Evolutionary conservation across 129 eudicot genomes (phyloP), one percentile per base, ranked within the genome.

Genomic region (Pseudognaphalium luteoalbum): DNA sequence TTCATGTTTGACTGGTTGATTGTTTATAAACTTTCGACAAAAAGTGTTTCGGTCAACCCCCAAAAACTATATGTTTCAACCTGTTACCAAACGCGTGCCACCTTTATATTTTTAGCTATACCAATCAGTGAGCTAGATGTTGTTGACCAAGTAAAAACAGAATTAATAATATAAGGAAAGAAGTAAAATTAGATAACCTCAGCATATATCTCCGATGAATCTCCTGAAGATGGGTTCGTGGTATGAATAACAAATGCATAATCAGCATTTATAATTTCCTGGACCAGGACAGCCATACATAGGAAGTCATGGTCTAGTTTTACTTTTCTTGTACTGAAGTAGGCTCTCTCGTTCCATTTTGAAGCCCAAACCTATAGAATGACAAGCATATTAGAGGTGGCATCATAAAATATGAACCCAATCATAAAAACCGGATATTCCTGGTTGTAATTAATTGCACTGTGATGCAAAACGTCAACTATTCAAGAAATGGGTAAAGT

Each of bases 291-390:
- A 64, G 98, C 96, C 98, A 94, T 94, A 85, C 98, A 91, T 47
- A 94, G 97, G 75, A 72, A 86, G 78, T 94, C 89, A 77, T 94
- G 98, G 81, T 94, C 90, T 63, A 94, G 84, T 75, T 92, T 92
- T 73, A 94, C 93, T 73, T 91, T 94, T 47, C 85, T 91, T 50
- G 97, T 94, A 80, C 98, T 94, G 84, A 88, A 94, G 85, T 88
- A 94, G 66, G 98, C 98, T 84, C 98, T 88, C 81, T 94, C 98
- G 15, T 94, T 94, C 98, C 98, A 94, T 80, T 94, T 94, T 64
- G 98, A 94, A 67, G 96, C 98, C 98, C 98, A 94, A 68, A 94
- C 98, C 98, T 94, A 37, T 30, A 75, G 69, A 58, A 56, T 15
- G 54, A 47, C 30, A 9, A 44, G 60, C 32, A 74, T 62, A 17